Percentiles rank a stretch among this genome's conserved stretches.
phyloP scores from a whole-genome alignment of 2,329 filamentous ascomycete species.

The Arthrobotrys sinensis region DNA sequence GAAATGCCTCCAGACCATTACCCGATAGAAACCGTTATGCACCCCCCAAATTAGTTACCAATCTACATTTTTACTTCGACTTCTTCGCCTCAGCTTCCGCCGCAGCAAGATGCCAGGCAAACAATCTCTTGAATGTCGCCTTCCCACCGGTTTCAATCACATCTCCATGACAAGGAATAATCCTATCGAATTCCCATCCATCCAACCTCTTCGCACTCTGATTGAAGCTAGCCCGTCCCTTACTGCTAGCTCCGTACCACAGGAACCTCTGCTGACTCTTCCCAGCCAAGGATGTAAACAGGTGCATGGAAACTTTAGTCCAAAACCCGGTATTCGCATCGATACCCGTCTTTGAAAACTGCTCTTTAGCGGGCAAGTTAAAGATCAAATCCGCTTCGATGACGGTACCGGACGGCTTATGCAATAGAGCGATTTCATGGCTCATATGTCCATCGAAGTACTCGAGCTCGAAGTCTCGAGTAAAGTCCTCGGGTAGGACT shows the following conservation, averaged over 20 bases:
- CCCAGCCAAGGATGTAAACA: conserved; percentile 76
- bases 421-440: conserved; percentile 88
- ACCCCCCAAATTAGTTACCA: not conserved
- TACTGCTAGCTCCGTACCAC: conserved; percentile 80
- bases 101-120: conserved; percentile 67
- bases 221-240: conserved; percentile 75
- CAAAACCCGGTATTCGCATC: conserved; percentile 73
- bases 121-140: conserved; percentile 81
- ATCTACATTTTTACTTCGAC: not conserved
- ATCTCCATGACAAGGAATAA: conserved; percentile 96
- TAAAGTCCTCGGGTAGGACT: conserved; percentile 82
- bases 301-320: conserved; percentile 72
- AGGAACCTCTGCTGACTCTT: conserved; percentile 83
- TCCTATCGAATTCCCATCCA: conserved; percentile 84
- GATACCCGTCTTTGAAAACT: conserved; percentile 77
- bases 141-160: conserved; percentile 83
- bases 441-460: conserved; percentile 85
- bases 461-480: conserved; percentile 87
- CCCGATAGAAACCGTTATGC: not conserved
- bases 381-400: conserved; percentile 94
- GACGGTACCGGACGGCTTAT: conserved; percentile 80
- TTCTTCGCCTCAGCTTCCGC: conserved; percentile 48
- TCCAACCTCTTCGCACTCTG: conserved; percentile 79
- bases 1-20: not conserved
- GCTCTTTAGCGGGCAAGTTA: conserved; percentile 89